Base-by-base conservation (phyloP, 306 rosid species). In the Datisca glomerata region DNA sequence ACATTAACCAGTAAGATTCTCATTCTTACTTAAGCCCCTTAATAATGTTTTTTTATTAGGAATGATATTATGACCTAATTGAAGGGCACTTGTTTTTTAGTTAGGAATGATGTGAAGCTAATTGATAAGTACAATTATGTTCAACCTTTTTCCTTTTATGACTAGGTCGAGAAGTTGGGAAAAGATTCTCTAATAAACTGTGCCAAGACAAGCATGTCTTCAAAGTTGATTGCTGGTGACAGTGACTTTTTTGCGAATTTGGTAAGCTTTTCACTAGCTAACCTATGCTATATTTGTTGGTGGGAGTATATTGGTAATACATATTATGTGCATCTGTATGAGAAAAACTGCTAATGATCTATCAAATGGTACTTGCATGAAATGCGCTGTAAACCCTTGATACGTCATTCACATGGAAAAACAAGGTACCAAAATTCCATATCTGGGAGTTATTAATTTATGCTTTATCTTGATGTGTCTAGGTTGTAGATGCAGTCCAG, bases 131-230 rank as follows among this genome's bases (percentile, higher is more conserved):
- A 4, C 8, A 4, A 4, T 47, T 32, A 13, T 31, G 11, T 19
- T 12, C 18, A 21, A 53, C 41, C 21, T 14, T 11, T 41, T 40
- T 39, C 18, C 29, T 12, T 59, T 51, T 44, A 32, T 52, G 42
- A 51, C 6, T 34, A 91, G 98, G 94, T 91, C 71, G 98, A 84
- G 19, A 84, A 80, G 76, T 86, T 84, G 36, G 98, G 96, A 55
- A 91, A 78, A 58, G 96, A 80, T 45, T 75, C 92, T 43, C 60
- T 91, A 4, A 33, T 78, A 13, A 91, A 91, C 56, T 91, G 96
- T 64, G 98, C 98, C 51, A 91, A 78, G 84, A 91, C 96, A 64
- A 80, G 96, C 72, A 91, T 91, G 96, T 91, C 98, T 47, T 84
- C 98, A 24, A 91, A 91, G 78, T 74, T 91, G 85, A 91, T 91